Conservation (phyloP, 164 flowering plant species). For the Santalum album region DNA sequence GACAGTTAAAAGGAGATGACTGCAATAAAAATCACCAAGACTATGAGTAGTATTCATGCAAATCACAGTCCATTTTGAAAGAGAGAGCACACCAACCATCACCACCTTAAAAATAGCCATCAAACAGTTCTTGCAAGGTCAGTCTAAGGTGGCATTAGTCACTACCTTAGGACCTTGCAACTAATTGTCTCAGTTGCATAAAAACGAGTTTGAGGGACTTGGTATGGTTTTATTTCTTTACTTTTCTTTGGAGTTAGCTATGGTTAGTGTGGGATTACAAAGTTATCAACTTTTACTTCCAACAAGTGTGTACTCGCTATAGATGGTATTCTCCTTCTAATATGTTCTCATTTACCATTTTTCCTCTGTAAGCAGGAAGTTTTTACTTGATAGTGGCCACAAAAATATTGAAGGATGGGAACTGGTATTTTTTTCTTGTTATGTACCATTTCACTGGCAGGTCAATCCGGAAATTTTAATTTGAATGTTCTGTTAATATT, state of each 20-base stretch:
- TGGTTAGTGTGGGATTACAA: neutral
- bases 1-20: no score
- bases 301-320: neutral
- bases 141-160: no score
- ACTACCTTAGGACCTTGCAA: no score
- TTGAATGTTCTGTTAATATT: neutral
- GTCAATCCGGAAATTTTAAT: neutral
- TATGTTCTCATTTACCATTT: slow-evolving; percentile 1
- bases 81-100: no score
- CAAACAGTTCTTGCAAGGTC: no score
- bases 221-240: neutral
- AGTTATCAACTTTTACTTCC: neutral
- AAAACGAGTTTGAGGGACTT: no score
- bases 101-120: no score
- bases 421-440: slow-evolving; percentile 42
- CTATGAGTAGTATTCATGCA: no score
- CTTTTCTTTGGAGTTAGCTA: neutral
- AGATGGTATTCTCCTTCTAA: neutral
- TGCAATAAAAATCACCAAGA: no score
- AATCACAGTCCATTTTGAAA: no score
- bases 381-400: slow-evolving; percentile 24
- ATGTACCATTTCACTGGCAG: neutral
- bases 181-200: no score
- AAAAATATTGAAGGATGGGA: slow-evolving; percentile 75
- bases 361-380: slow-evolving; percentile 32